Percentiles rank a stretch among this genome's conserved stretches.
These are phyloP conservation scores for Cercospora beticola DNA, from an alignment of 2,329 filamentous ascomycete genomes.

Conservation along the genomic window DNA sequence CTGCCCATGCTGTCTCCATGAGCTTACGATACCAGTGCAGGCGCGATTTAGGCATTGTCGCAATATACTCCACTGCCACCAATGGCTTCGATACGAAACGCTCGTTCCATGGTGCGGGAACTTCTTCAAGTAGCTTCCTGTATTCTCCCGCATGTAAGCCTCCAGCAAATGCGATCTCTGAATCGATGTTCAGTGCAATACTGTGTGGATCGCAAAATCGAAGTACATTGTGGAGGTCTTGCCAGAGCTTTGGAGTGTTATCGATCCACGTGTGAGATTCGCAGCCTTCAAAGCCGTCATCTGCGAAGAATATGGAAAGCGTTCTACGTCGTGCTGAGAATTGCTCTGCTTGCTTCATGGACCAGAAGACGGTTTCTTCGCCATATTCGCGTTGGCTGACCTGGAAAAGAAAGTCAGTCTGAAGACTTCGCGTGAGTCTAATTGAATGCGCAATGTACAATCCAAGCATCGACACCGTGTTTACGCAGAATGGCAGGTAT, in stretches of 20 bases:
- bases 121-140: constrained; percentile 5
- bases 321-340: constrained; percentile 27
- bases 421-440: neutral
- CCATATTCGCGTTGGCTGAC: constrained; percentile 27
- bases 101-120: constrained; percentile 16
- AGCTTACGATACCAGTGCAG: constrained; percentile 24
- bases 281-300: constrained; percentile 5
- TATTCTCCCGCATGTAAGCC: constrained; percentile 24
- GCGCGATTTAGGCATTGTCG: constrained; percentile 21
- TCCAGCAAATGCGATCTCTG: constrained; percentile 25
- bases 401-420: constrained; percentile 1
- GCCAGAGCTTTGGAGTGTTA: constrained; percentile 21
- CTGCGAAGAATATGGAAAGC: constrained; percentile 23
- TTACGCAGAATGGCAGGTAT: constrained; percentile 22
- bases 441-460: constrained; percentile 9
- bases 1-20: constrained; percentile 25
- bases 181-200: constrained; percentile 22
- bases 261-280: constrained; percentile 23
- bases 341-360: constrained; percentile 24
- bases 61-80: constrained; percentile 26
- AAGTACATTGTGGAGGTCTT: constrained; percentile 12
- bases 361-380: constrained; percentile 30
- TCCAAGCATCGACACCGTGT: constrained; percentile 27
- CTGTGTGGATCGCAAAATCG: constrained; percentile 15
- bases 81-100: constrained; percentile 19